phyloP scores from a whole-genome alignment of 2,329 filamentous ascomycete species.

The Fusarium sp. region DNA sequence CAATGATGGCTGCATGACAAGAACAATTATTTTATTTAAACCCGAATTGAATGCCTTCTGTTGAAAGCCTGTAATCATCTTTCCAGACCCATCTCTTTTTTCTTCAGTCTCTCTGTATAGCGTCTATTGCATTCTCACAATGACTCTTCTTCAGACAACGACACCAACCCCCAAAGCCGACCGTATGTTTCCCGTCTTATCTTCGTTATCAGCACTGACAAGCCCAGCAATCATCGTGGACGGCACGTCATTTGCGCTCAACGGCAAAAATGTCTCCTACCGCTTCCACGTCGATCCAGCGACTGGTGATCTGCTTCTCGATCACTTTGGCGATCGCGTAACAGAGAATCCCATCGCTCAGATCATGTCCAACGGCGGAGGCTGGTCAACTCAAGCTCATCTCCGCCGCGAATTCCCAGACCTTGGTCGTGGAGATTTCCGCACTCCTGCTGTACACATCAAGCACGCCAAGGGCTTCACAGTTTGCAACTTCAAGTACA shows the following conservation, averaged over 20 bases:
- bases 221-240: slow-evolving; percentile 63
- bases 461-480: slow-evolving; percentile 69
- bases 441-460: slow-evolving; percentile 71
- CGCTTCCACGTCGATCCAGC: slow-evolving; percentile 71
- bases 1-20: not conserved
- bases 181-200: slow-evolving; percentile 2
- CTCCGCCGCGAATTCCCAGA: slow-evolving; percentile 73
- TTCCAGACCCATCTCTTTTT: not conserved
- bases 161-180: not conserved
- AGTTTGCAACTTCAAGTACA: slow-evolving; percentile 69
- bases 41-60: not conserved
- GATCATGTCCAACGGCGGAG: slow-evolving; percentile 53
- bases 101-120: not conserved
- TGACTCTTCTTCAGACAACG: slow-evolving; percentile 18
- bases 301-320: slow-evolving; percentile 68
- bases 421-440: slow-evolving; percentile 72
- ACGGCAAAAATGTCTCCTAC: slow-evolving; percentile 69
- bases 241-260: slow-evolving; percentile 68
- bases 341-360: slow-evolving; percentile 63
- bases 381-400: slow-evolving; percentile 67
- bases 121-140: not conserved
- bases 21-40: slow-evolving; percentile 9
- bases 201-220: slow-evolving; percentile 1
- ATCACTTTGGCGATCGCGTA: slow-evolving; percentile 71
- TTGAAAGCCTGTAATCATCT: not conserved